phyloP scores from a whole-genome alignment of 495 filamentous ascomycete species.

The Lasiosphaeriaceae sp. region DNA sequence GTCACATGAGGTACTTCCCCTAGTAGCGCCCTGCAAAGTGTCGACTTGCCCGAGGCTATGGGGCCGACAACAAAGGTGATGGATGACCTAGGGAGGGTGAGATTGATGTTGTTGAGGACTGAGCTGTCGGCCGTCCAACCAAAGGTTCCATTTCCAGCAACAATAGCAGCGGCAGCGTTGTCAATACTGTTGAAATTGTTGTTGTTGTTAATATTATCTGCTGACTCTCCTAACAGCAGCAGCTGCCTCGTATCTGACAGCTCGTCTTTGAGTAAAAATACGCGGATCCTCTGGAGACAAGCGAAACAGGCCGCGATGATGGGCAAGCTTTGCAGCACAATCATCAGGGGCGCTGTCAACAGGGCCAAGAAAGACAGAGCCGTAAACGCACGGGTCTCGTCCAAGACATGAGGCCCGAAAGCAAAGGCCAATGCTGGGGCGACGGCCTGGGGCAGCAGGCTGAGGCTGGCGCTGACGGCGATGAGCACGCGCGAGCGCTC shows the following conservation, averaged over 20 bases:
- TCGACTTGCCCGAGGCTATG: conserved; percentile 35
- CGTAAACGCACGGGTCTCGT: conserved; percentile 48
- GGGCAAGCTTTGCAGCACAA: conserved; percentile 51
- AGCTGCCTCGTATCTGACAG: too few species aligned
- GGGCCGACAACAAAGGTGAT: conserved; percentile 28
- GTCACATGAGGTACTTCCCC: too few species aligned
- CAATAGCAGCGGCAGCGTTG: not conserved
- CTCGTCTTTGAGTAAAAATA: conserved; percentile 39
- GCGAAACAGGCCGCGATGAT: conserved; percentile 49
- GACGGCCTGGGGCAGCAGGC: conserved; percentile 46
- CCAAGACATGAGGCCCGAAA: conserved; percentile 34
- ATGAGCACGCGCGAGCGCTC: conserved; percentile 49
- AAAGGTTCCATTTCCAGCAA: conserved; percentile 33
- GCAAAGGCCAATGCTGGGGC: conserved; percentile 38
- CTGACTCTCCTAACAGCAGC: too few species aligned
- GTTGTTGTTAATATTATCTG: too few species aligned
- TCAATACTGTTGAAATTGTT: too few species aligned
- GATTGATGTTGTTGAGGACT: not conserved
- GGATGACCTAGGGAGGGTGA: not conserved
- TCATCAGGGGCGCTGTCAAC: conserved; percentile 49
- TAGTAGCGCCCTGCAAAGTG: conserved; percentile 37
- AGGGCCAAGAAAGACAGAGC: conserved; percentile 54
- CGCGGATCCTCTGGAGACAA: conserved; percentile 55
- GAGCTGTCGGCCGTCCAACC: conserved; percentile 14
- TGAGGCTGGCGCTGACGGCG: conserved; percentile 21